A percentile compares a stretch with the other conserved stretches of the same genome.
These are phyloP conservation scores for Dipodascopsis uninucleata DNA, from an alignment of 805 yeast genomes.

Conservation along the genomic window DNA sequence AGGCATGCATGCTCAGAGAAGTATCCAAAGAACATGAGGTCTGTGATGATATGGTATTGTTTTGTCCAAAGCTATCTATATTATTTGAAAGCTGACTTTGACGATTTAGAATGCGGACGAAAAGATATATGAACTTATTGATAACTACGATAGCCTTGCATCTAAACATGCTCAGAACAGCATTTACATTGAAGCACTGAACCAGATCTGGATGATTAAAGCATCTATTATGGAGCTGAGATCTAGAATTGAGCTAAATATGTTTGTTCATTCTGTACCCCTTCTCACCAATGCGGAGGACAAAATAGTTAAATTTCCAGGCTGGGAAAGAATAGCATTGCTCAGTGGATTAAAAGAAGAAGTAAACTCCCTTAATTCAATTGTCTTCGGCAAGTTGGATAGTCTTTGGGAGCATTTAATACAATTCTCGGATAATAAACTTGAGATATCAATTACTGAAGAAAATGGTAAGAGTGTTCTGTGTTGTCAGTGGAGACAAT, in stretches of 20 bases:
- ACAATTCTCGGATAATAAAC: too few relatives aligned
- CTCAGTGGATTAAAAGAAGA: constrained; percentile 22
- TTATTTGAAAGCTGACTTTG: not conserved
- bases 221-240: constrained; percentile 22
- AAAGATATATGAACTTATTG: constrained; percentile 12
- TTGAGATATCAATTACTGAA: too few relatives aligned
- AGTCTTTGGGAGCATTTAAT: constrained; percentile 13
- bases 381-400: constrained; percentile 18
- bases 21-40: constrained; percentile 16
- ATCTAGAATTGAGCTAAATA: constrained; percentile 13
- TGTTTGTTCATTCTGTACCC: constrained; percentile 15
- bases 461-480: too few relatives aligned
- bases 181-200: constrained; percentile 17
- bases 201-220: constrained; percentile 21
- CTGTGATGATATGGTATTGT: not conserved
- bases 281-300: constrained; percentile 19
- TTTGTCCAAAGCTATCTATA: not conserved
- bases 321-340: constrained; percentile 18
- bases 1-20: constrained; percentile 4
- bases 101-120: constrained; percentile 23
- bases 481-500: too few relatives aligned
- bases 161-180: constrained; percentile 2
- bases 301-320: constrained; percentile 17
- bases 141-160: constrained; percentile 9
- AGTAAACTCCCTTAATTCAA: constrained; percentile 17